These are phyloP conservation scores for Globisporangium yorkense DNA, from an alignment of 352 stramenopile genomes.

Conservation along the genomic window DNA sequence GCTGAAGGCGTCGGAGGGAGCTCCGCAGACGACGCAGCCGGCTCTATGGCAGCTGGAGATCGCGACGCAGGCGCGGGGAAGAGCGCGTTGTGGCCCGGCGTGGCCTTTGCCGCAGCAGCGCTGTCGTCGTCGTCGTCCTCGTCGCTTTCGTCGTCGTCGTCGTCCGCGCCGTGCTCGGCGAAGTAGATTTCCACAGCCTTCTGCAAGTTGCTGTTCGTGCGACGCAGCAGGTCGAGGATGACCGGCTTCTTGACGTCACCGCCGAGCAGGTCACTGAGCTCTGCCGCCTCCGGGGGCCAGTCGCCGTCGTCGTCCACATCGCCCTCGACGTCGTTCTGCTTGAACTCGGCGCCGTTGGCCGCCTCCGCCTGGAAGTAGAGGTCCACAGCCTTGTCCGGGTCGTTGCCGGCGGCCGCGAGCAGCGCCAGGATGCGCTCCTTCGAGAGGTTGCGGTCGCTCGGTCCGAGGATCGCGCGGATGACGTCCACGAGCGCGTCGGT, in stretches of 20 bases:
- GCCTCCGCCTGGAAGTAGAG: slow-evolving; percentile 69
- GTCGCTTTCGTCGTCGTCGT: slow-evolving; percentile 42
- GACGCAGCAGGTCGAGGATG: slow-evolving; percentile 47
- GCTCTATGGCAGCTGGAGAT: slow-evolving; percentile 11
- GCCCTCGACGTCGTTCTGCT: slow-evolving; percentile 51
- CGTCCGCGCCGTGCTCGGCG: slow-evolving; percentile 41
- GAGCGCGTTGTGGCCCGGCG: slow-evolving; percentile 20
- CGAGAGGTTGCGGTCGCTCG: slow-evolving; percentile 42
- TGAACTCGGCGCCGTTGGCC: slow-evolving; percentile 27
- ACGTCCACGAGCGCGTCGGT: slow-evolving; percentile 66
- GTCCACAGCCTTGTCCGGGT: slow-evolving; percentile 82
- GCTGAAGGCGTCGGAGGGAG: slow-evolving; percentile 31
- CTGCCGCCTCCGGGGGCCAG: slow-evolving; percentile 41
- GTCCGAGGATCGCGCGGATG: slow-evolving; percentile 74
- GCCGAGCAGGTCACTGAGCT: slow-evolving; percentile 68
- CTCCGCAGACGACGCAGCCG: slow-evolving; percentile 20
- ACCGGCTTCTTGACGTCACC: slow-evolving; percentile 49
- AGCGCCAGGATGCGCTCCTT: slow-evolving; percentile 62
- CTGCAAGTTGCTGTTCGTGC: slow-evolving; percentile 68
- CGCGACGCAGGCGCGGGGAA: slow-evolving; percentile 18
- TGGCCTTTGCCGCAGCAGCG: slow-evolving; percentile 5
- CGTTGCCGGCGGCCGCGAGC: slow-evolving; percentile 48
- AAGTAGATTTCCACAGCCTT: slow-evolving; percentile 82
- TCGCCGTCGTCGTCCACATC: slow-evolving; percentile 31
- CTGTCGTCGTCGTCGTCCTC: slow-evolving; percentile 32